Evolutionary conservation across 345 rosid species (phyloP).

Genomic region (Cardamine chenopodiifolia): DNA sequence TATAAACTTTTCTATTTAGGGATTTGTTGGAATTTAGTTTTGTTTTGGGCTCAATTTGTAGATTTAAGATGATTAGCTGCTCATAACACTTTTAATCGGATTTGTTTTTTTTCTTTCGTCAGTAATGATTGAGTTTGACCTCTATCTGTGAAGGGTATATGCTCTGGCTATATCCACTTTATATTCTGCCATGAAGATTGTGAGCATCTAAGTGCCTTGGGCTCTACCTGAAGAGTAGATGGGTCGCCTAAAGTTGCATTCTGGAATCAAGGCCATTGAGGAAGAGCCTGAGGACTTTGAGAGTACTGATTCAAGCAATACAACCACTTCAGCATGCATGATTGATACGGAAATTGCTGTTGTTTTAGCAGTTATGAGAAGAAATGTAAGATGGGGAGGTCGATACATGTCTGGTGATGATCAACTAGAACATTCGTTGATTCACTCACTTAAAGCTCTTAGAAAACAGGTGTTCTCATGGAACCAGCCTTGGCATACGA

Average conservation of each 20-base stretch:
- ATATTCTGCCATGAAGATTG: constrained; percentile 28
- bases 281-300: constrained; percentile 95
- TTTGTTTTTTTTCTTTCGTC: not conserved
- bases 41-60: not conserved
- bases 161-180: constrained; percentile 35
- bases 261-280: constrained; percentile 89
- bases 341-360: constrained; percentile 90
- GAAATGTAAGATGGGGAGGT: constrained; percentile 98
- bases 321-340: constrained; percentile 73
- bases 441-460: constrained; percentile 84
- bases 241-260: constrained; percentile 90
- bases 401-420: constrained; percentile 94
- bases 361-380: constrained; percentile 95
- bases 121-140: constrained; percentile 31
- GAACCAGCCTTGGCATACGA: constrained; percentile 89
- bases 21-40: not conserved
- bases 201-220: constrained; percentile 35
- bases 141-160: constrained; percentile 44
- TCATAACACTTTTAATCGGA: not conserved
- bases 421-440: constrained; percentile 86
- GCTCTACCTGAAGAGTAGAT: constrained; percentile 46
- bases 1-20: constrained; percentile 7
- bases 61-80: not conserved
- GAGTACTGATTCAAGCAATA: constrained; percentile 51
- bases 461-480: constrained; percentile 83